Evolutionary conservation across 306 rosid species (phyloP), one percentile per base, ranked within the genome.

Genomic region (Lathyrus tuberosus): DNA sequence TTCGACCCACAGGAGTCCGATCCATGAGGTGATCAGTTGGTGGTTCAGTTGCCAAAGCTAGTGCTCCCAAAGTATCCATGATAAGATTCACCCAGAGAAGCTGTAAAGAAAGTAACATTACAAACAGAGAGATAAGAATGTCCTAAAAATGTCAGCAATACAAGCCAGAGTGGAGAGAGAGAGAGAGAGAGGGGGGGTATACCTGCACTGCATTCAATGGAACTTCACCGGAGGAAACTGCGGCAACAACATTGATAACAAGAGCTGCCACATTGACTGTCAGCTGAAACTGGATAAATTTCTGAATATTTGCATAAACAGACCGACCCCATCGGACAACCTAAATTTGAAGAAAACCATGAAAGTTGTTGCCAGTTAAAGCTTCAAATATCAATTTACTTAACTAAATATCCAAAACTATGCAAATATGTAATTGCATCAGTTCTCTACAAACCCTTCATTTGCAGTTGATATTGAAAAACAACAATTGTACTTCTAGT

Each of bases 311-410:
- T 74, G 97, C 99, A 86, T 87, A 95, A 15, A 95, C 99, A 52
- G 99, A 91, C 31, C 99, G 91, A 16, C 99, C 97, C 99, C 99
- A 95, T 80, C 97, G 81, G 42, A 95, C 99, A 79, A 91, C 99
- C 99, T 95, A 75, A 65, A 87, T 38, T 38, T 15, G 17, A 10
- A 5, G 24, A 74, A 37, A 70, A 69, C 14, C 66, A 74, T 30
- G 14, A 46, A 49, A 24, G 28, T 43, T 52, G 70, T 7, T 16
- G 10, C 37, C 47, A 69, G 30, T 14, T 42, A 62, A 62, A 17
- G 38, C 63, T 48, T 44, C 52, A 74, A 43, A 40, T 35, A 69
- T 28, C 66, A 35, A 16, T 53, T 31, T 43, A 73, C 40, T 28
- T 41, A 42, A 46, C 31, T 35, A 72, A 51, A 46, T 44, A 63